Conservation (phyloP, 2,329 filamentous ascomycete genomes). For the Pseudogymnoascus sp. region DNA sequence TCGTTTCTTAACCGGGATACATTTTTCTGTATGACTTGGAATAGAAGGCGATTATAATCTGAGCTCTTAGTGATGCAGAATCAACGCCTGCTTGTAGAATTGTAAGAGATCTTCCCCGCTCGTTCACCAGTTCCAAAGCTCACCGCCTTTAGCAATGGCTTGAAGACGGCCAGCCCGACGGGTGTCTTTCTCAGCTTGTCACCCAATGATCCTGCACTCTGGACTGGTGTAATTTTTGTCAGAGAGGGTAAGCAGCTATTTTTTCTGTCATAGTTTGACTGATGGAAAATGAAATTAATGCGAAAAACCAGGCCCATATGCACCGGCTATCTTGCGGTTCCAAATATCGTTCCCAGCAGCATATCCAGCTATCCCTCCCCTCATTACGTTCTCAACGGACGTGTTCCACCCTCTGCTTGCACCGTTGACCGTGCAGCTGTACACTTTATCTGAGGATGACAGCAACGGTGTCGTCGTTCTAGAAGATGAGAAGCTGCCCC, state of each 20-base stretch:
- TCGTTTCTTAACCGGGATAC: not conserved
- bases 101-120: not conserved
- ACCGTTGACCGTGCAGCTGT: conserved; percentile 89
- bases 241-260: conserved; percentile 57
- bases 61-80: not conserved
- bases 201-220: conserved; percentile 70
- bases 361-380: conserved; percentile 71
- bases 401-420: conserved; percentile 93
- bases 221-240: conserved; percentile 88
- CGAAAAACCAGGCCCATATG: conserved; percentile 64
- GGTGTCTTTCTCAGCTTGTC: conserved; percentile 82
- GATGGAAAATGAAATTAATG: conserved; percentile 3
- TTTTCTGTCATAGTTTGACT: conserved; percentile 10
- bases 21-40: no score
- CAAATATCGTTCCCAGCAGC: conserved; percentile 76
- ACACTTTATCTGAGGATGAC: conserved; percentile 69
- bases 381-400: conserved; percentile 83
- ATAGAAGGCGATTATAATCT: not conserved
- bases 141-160: conserved; percentile 51
- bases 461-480: conserved; percentile 72
- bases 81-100: not conserved
- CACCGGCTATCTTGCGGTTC: conserved; percentile 79
- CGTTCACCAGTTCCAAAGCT: not conserved
- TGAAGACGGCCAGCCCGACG: conserved; percentile 74
- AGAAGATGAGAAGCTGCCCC: conserved; percentile 74